Evolutionary conservation across 768 basidiomycete genomes (phyloP), one percentile per base, ranked within the genome.

Genomic region (Hortiboletus flavorubellus): DNA sequence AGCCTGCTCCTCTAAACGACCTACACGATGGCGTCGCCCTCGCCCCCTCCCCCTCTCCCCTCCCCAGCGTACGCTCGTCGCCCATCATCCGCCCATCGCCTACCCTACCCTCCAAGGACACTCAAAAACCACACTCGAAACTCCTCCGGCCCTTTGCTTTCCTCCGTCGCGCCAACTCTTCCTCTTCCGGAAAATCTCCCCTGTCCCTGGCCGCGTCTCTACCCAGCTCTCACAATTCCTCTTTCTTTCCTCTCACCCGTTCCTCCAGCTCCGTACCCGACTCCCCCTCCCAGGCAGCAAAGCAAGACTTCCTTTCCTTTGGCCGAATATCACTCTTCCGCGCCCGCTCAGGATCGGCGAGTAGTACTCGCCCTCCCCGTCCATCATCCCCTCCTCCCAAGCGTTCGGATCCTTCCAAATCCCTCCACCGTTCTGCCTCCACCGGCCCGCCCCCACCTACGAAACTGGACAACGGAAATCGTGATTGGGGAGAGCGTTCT

Each of bases 241-340:
- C 61, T 8, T 8, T 50, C 18, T 44, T 64, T 46, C 59, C 64
- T 16, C 59, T 62, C 18, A 8, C 34, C 14, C 56, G 46, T 29
- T 51, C 59, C 35, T 46, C 59, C 15, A 57, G 16, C 4, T 62
- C 68, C 8, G 35, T 51, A 15, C 60, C 66, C 18, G 54, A 4
- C 31, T 55, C 60, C 5, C 68, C 66, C 2, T 49, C 51, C 12
- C 56, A 41, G 2, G 39, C 59, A 8, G 5, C 44, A 39, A 63
- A 46, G 21, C 58, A 74, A 35, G 69, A 74, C 37, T 49, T 72
- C 15, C 55, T 72, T 21, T 60, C 70, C 9, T 54, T 70, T 16
- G 64, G 70, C 18, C 51, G 67, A 31, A 70, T 59, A 43, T 62
- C 67, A 4, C 55, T 76, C 47, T 69, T 73, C 57, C 65, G 71